Evolutionary conservation across 1,284 basidiomycete species (phyloP), one percentile per base, ranked within the genome.

Genomic region (Ceratobasidium sp.): DNA sequence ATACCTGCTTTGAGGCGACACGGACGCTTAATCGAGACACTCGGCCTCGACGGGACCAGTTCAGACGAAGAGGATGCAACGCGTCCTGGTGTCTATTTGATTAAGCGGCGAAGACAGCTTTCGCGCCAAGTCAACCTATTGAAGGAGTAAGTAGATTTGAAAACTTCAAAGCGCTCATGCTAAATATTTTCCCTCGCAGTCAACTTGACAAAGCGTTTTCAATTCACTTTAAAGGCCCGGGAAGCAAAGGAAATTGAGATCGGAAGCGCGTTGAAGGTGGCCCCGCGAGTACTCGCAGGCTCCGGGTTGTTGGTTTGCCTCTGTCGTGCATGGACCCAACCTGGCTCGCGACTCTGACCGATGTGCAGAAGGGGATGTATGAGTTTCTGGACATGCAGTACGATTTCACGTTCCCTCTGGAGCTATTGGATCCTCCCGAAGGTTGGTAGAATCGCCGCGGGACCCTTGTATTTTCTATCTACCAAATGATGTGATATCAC

Each of bases 61-160:
- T 57, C 56, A 23, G 56, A 57, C 28, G 56, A 57, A 57, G 56
- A 57, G 56, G 56, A 57, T 33, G 10, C 56, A 10, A 57, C n/a
- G n/a, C 56, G 56, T n/a, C n/a, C 56, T 10, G 56, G 56, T n/a
- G 28, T 33, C n/a, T 57, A 57, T 23, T 10, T 23, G 9, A 23
- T 57, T n/a, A 57, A 57, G n/a, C 56, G 56, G 12, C 56, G 56
- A n/a, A 57, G 28, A n/a, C 56, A 57, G n/a, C 28, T 57, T n/a
- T 57, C 56, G 10, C 28, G 10, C n/a, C 15, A 57, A 17, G 56
- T 57, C 28, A 12, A 57, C 10, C n/a, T 10, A n/a, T 57, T 57
- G 28, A 57, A 57, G n/a, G 15, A n/a, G 56, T 57, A 57, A 10
- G 56, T 57, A 33, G 33, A 33, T 33, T 33, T 33, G 33, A 33